Evolutionary conservation across 345 rosid species (phyloP).

Genomic region (Melaleuca quinquenervia): DNA sequence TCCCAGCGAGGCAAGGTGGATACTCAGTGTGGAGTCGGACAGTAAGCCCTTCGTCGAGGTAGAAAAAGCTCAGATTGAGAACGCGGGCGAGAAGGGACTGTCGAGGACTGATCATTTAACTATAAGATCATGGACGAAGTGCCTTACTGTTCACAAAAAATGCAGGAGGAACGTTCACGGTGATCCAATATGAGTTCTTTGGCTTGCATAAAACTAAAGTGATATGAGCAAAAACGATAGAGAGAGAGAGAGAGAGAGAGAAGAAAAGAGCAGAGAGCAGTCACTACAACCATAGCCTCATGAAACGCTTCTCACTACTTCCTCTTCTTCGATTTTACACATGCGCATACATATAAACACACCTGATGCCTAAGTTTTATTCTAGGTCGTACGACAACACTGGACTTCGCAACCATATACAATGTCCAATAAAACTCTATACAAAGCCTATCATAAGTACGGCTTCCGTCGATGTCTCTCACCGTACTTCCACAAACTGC

Average conservation of each 20-base stretch:
- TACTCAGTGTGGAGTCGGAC: background rate
- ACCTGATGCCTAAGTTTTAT: background rate
- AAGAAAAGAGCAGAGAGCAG: too few species aligned
- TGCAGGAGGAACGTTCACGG: background rate
- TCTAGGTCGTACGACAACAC: background rate
- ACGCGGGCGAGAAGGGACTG: background rate
- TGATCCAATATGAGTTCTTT: background rate
- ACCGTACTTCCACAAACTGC: background rate
- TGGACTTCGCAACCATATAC: background rate
- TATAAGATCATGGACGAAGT: background rate
- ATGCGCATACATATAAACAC: background rate
- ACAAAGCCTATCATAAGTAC: background rate
- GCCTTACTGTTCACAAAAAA: background rate
- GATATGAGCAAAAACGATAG: background rate
- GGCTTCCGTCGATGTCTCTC: background rate
- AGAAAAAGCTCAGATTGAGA: background rate
- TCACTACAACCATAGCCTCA: background rate
- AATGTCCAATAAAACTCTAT: background rate
- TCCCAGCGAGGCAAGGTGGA: background rate
- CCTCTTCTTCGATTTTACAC: background rate
- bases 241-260: background rate
- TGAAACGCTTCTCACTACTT: background rate
- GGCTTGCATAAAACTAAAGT: background rate
- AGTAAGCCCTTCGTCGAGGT: background rate
- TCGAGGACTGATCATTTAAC: background rate